Evolutionary conservation across 1,139 yeast species (phyloP).

Genomic region (Wickerhamiella pararugosa): DNA sequence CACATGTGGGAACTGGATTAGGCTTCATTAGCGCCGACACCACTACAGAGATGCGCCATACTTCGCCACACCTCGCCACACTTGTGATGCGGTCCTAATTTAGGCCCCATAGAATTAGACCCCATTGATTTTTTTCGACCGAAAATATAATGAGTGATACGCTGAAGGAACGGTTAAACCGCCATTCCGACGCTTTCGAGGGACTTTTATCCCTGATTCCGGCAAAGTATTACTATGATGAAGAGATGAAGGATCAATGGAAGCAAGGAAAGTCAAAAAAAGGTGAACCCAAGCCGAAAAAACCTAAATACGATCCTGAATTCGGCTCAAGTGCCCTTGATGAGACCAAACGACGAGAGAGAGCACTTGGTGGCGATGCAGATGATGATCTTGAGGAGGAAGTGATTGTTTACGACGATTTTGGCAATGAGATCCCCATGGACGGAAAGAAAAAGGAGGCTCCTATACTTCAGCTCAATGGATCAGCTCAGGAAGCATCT

Average conservation of each 20-base stretch:
- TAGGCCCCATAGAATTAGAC: slow-evolving; percentile 23
- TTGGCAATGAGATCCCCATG: slow-evolving; percentile 46
- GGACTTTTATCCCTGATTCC: slow-evolving; percentile 85
- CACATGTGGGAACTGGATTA: no score
- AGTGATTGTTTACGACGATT: slow-evolving; percentile 52
- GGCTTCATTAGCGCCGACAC: no score
- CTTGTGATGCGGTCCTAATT: background rate
- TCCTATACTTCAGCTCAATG: no score
- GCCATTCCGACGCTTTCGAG: slow-evolving; percentile 78
- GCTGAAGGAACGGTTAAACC: slow-evolving; percentile 58
- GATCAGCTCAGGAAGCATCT: no score
- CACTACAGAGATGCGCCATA: no score
- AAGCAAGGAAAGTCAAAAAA: slow-evolving; percentile 58
- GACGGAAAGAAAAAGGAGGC: background rate
- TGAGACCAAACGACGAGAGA: slow-evolving; percentile 37
- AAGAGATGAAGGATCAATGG: slow-evolving; percentile 75
- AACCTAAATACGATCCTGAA: slow-evolving; percentile 65
- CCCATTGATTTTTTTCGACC: slow-evolving; percentile 38
- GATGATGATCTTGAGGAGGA: slow-evolving; percentile 30
- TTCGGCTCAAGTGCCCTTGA: slow-evolving; percentile 48
- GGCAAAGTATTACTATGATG: slow-evolving; percentile 78
- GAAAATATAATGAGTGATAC: slow-evolving; percentile 16
- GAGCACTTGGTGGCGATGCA: slow-evolving; percentile 31
- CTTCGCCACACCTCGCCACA: no score
- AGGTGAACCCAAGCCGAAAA: slow-evolving; percentile 46